Evolutionary conservation across 805 yeast genomes (phyloP), one percentile per base, ranked within the genome.

Genomic region (Candida vaughaniae): DNA sequence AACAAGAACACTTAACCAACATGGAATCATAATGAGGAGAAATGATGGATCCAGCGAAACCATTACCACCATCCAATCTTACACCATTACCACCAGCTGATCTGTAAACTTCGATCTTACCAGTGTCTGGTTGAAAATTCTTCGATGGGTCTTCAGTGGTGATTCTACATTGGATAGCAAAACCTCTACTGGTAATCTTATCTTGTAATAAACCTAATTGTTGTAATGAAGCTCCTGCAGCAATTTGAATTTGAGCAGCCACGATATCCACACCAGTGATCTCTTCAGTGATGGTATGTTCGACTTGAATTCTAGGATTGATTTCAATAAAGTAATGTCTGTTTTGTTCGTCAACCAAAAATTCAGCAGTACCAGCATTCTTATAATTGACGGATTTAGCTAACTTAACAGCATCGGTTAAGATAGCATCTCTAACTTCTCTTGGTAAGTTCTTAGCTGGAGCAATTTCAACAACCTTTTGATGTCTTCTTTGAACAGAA

Each of bases 71-170:
- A 57, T 91, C 99, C 52, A 93, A 76, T 71, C 99, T 82, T 32
- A 93, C 97, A 64, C 99, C 99, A 59, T 93, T 93, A 74, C 99
- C 99, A 68, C 99, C 99, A 16, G 98, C 87, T 31, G 97, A 89
- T 64, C 98, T 81, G 73, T 91, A 91, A 31, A 91, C 99, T 66
- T 91, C 99, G 53, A 91, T 85, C 66, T 90, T 89, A 60, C 99
- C 99, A 3, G 98, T 93, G 61, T 91, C 99, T 11, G 99, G 99
- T 68, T 87, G 97, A 81, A 91, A 91, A 60, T 85, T 87, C 71
- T 90, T 90, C 35, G 95, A 60, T 9, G 99, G 98, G 61, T 91
- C 99, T 66, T 93, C 99, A 35, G 99, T 91, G 41, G 98, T 91
- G 71, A 93, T 93, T 75, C 99, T 89, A 73, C 99, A 91, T 73